These are phyloP conservation scores for Solanum chmielewskii DNA, from an alignment of 257 asterid species.

Conservation along the genomic window DNA sequence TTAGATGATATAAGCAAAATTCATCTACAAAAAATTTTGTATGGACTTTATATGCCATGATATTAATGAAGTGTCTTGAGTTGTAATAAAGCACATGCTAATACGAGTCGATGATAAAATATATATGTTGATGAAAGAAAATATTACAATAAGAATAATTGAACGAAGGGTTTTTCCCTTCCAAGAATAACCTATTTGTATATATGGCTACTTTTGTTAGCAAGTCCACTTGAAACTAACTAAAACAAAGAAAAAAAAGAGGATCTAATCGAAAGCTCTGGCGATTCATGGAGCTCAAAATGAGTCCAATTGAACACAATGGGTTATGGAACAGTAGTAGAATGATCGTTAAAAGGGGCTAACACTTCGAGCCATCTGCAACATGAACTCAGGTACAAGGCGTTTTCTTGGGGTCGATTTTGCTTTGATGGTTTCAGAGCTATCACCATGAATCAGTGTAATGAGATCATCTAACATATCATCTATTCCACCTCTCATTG, in stretches of 20 bases:
- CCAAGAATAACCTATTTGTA: background rate
- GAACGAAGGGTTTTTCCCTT: background rate
- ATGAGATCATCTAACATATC: conserved; percentile 67
- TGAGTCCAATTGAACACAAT: background rate
- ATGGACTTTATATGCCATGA: too few species aligned
- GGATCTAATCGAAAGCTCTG: background rate
- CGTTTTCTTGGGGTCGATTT: conserved; percentile 62
- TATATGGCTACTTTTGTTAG: background rate
- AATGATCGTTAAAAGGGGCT: conserved; percentile 50
- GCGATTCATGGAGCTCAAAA: background rate
- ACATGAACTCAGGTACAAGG: conserved; percentile 87
- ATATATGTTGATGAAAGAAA: too few species aligned
- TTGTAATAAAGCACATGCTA: background rate
- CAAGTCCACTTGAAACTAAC: background rate
- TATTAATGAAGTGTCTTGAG: too few species aligned
- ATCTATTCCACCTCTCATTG: conserved; percentile 94
- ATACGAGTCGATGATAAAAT: too few species aligned
- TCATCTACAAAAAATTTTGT: too few species aligned
- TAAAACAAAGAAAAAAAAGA: background rate
- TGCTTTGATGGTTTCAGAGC: conserved; percentile 49
- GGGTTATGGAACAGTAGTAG: background rate
- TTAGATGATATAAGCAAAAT: too few species aligned
- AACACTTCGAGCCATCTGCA: conserved; percentile 48
- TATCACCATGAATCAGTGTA: conserved; percentile 56
- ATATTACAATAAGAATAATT: background rate